Conservation (phyloP, 306 rosid species). For the Cucurbita ficifolia region DNA sequence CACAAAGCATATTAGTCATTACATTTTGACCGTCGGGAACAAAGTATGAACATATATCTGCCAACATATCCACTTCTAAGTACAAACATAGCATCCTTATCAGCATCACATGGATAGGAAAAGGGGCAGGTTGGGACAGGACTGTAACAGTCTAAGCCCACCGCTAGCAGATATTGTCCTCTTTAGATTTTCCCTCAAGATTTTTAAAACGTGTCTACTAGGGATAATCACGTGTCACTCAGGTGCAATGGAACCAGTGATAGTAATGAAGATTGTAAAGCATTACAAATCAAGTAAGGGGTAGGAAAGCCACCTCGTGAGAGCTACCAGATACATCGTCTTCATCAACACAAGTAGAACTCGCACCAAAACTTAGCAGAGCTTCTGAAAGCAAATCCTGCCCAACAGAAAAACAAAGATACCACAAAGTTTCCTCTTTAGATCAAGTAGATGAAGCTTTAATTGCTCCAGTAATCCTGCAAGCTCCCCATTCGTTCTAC, state of each 20-base stretch:
- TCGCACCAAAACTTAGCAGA: conserved; percentile 83
- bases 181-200: no score
- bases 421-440: not conserved
- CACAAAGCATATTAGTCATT: not conserved
- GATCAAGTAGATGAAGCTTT: not conserved
- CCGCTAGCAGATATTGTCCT: no score
- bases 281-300: not conserved
- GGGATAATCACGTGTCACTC: not conserved
- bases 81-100: not conserved
- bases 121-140: not conserved
- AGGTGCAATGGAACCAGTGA: not conserved
- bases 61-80: not conserved
- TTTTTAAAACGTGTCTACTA: no score
- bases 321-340: conserved; percentile 20
- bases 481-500: not conserved
- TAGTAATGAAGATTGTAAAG: not conserved
- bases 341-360: conserved; percentile 45
- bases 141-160: not conserved
- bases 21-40: not conserved
- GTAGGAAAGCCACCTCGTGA: conserved; percentile 30
- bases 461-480: not conserved
- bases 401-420: conserved; percentile 17
- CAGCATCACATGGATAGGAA: not conserved
- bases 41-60: not conserved
- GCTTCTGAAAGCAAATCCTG: conserved; percentile 77